Conservation (phyloP, 306 rosid species). For the Ammopiptanthus mongolicus region DNA sequence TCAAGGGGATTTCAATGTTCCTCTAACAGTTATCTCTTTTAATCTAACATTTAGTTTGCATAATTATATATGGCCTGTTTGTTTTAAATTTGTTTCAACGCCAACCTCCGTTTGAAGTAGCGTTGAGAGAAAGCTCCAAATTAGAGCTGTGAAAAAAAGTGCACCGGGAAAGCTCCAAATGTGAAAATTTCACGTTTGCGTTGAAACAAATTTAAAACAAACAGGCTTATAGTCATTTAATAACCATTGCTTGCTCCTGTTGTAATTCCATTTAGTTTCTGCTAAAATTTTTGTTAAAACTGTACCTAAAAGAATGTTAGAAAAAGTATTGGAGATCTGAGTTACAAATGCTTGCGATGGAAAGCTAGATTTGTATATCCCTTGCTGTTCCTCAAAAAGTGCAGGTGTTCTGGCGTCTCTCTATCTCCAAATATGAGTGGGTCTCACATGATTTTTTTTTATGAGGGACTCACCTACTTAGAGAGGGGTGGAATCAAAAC, state of each 20-base stretch:
- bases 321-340: not conserved
- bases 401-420: not conserved
- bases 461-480: not conserved
- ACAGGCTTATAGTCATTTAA: not conserved
- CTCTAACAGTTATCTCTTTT: not conserved
- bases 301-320: not conserved
- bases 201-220: too few relatives aligned
- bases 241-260: not conserved
- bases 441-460: not conserved
- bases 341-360: not conserved
- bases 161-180: too few relatives aligned
- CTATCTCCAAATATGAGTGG: not conserved
- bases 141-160: too few relatives aligned
- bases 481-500: not conserved
- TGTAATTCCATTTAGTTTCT: not conserved
- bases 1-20: not conserved
- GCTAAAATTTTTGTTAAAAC: not conserved
- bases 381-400: not conserved
- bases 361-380: not conserved
- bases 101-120: too few relatives aligned
- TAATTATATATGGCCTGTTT: too few relatives aligned
- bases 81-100: too few relatives aligned
- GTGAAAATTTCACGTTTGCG: too few relatives aligned
- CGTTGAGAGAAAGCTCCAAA: too few relatives aligned
- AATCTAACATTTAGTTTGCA: not conserved